These are phyloP conservation scores for Pisolithus sp. DNA, from an alignment of 768 basidiomycete species.

Conservation along the genomic window DNA sequence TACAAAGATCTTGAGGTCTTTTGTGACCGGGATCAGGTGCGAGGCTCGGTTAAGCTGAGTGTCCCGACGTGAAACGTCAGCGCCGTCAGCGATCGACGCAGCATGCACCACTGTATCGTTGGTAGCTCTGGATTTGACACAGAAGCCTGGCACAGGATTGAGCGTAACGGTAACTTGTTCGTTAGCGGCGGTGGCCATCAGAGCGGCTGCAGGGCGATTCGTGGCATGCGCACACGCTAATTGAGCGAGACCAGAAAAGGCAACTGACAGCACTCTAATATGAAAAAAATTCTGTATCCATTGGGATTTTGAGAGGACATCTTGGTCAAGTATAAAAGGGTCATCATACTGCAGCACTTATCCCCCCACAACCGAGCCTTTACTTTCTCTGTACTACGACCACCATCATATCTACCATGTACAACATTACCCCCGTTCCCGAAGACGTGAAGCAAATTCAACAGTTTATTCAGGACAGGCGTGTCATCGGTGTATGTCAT, in stretches of 20 bases:
- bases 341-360: too few relatives aligned
- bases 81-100: conserved; percentile 6
- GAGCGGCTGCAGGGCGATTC: conserved; percentile 5
- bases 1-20: conserved; percentile 60
- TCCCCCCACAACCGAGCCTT: too few relatives aligned
- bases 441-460: conserved; percentile 58
- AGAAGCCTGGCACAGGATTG: conserved; percentile 62
- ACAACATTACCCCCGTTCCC: conserved; percentile 57
- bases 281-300: neutral
- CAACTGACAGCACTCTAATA: neutral
- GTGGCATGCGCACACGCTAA: neutral
- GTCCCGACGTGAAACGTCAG: neutral
- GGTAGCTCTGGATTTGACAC: conserved; percentile 52
- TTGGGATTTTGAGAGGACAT: neutral
- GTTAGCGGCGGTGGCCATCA: conserved; percentile 8
- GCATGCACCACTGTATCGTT: conserved; percentile 30
- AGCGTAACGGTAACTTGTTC: conserved; percentile 29
- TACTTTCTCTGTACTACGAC: neutral
- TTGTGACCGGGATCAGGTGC: conserved; percentile 34
- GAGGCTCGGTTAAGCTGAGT: conserved; percentile 3
- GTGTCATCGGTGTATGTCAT: conserved; percentile 65
- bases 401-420: conserved; percentile 8
- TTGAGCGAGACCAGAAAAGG: conserved; percentile 2
- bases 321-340: conserved; percentile 24
- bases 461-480: conserved; percentile 73